Conservation (phyloP, 1,284 basidiomycete species). For the Spongiforma sp. region DNA sequence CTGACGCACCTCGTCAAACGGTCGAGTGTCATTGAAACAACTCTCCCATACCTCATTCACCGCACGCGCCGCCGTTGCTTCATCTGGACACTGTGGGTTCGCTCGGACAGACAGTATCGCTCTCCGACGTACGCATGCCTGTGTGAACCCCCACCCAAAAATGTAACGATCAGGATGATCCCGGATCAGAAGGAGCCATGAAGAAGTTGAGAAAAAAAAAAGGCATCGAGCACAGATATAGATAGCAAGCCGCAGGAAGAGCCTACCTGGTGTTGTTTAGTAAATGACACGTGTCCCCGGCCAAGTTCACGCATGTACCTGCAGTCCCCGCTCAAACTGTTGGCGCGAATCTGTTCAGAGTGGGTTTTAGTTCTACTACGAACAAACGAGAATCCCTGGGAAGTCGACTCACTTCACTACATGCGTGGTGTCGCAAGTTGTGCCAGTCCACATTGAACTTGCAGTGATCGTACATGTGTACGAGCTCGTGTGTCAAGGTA, state of each 20-base stretch:
- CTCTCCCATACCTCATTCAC: conserved; percentile 98
- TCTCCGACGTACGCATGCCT: conserved; percentile 91
- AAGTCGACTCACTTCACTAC: conserved; percentile 95
- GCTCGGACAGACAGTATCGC: conserved; percentile 83
- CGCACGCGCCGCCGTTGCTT: conserved; percentile 80
- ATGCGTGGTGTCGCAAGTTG: conserved; percentile 93
- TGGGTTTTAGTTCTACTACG: too few relatives aligned
- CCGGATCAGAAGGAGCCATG: conserved; percentile 3
- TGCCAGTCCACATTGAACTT: conserved; percentile 93
- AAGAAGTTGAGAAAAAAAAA: conserved; percentile 1
- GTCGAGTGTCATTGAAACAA: conserved; percentile 94
- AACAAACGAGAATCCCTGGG: too few relatives aligned
- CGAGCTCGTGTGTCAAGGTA: conserved; percentile 91
- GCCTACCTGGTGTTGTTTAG: conserved; percentile 90
- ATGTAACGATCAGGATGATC: neutral
- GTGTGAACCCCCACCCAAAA: conserved; percentile 5
- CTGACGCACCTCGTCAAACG: conserved; percentile 88
- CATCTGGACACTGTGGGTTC: conserved; percentile 83
- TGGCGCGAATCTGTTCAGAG: conserved; percentile 85
- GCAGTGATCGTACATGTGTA: conserved; percentile 97
- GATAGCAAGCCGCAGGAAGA: neutral
- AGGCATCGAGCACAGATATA: conserved; percentile 13
- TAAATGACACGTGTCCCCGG: conserved; percentile 78
- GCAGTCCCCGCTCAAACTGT: conserved; percentile 94
- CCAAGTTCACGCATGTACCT: conserved; percentile 81